Base-by-base conservation (phyloP, 2,329 filamentous ascomycete species). In the Epichloe scottii region DNA sequence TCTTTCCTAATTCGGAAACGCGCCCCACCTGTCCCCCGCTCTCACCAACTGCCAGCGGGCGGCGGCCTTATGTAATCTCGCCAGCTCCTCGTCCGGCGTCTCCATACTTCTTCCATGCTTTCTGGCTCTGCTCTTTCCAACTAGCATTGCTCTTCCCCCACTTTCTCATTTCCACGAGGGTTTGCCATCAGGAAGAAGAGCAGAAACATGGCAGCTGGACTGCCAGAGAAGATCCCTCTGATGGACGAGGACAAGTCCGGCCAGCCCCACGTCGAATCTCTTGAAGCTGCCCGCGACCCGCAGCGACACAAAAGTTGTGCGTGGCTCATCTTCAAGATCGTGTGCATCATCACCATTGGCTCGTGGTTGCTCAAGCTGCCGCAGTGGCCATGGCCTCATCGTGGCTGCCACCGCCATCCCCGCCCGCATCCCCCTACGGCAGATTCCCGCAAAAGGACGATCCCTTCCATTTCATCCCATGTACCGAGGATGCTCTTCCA, bases 391-490 rank as follows among this genome's bases (percentile, higher is more conserved):
- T 48, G 46, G 50, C 49, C 42, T 42, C 54, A 51, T 33, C 39
- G 37, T 11, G 26, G 47, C 47, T 52, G 49, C 41, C 55, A 48
- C 19, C 48, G 45, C 34, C 55, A 51, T 48, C 8, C 23, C 37
- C 43, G 21, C 8, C 44, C 30, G 11, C 39, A 26, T 19, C 53
- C 53, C 51, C 54, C 1, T 57, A 56, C 41, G 56, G 57, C 14
- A 30, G 10, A 10, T 75, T 74, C 49, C 73, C 73, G 0, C 51
- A 56, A 15, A 56, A 63, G 3, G 57, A 64, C n/a, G 73, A 77
- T 48, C 66, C 70, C 1, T 75, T 77, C 51, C 70, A 54, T 6
- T 71, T 75, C 56, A 60, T 75, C 2, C 73, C 74, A 3, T 76
- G 74, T 60, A 75, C 72, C 4, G 61, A 64, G 39, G 46, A 49